Base-by-base conservation (phyloP, 441 rosid species). In the Metrosideros polymorpha region DNA sequence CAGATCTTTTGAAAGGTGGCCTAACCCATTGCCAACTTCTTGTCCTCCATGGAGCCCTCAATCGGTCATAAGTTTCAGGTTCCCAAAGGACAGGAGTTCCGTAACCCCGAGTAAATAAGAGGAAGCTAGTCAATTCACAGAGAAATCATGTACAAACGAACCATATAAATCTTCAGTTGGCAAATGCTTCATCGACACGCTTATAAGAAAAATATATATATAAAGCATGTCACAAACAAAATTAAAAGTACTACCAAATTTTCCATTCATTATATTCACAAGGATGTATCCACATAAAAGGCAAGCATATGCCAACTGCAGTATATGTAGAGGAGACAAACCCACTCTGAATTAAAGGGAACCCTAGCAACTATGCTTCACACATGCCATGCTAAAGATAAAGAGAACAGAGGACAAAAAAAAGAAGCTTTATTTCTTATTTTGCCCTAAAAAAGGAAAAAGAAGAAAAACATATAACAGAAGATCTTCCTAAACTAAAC, bases 391-490 rank as follows among this genome's bases (percentile, higher is more conserved):
- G 43, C 47, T 10, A 35, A 10, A 71, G 79, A 19, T 10, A 35
- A 10, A 71, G 79, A 19, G 27, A 66, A 71, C 79, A 71, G 7
- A 66, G 45, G 79, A 66, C 77, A 18, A 66, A 66, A 66, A 66
- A 9, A 39, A 71, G 45, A 35, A 35, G 27, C 47, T 71, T 71
- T 71, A 71, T 35, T 39, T 39, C 79, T 71, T 71, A 71, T 39
- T 59, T 61, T 71, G n/a, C 79, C 79, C 79, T 35, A 19, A 19
- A 71, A 61, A 19, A 9, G 22, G 27, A 71, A 66, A 66, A 66
- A 71, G 45, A 22, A 66, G 79, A 35, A 35, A 35, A 35, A 88
- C 86, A 86, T 89, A 90, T 86, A 82, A 51, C 55, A 56, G 90
- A 66, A 75, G 88, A 71, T 35, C 39, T 71, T 71, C 79, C 79